These are phyloP conservation scores for Hansenula sp. DNA, from an alignment of 1,139 yeast species.

Conservation along the genomic window DNA sequence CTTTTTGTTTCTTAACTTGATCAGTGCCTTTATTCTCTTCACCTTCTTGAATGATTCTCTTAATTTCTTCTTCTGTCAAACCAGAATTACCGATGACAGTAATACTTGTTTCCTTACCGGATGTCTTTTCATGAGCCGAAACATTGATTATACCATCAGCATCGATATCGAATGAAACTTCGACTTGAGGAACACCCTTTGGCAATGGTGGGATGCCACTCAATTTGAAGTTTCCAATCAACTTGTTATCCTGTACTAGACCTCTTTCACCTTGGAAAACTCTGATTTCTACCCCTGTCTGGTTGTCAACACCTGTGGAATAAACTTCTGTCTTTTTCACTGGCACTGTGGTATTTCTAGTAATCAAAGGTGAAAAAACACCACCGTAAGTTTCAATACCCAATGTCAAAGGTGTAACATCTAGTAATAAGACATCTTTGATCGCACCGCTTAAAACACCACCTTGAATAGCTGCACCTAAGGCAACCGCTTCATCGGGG, in stretches of 20 bases:
- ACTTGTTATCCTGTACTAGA: conserved; percentile 65
- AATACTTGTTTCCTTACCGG: conserved; percentile 51
- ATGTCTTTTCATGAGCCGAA: conserved; percentile 63
- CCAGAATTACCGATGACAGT: conserved; percentile 72
- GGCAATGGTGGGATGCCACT: conserved; percentile 67
- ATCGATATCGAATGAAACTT: conserved; percentile 71
- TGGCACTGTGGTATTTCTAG: conserved; percentile 75
- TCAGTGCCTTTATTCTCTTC: conserved; percentile 23
- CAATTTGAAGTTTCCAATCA: conserved; percentile 69
- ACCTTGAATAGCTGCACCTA: conserved; percentile 85
- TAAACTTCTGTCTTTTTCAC: conserved; percentile 67
- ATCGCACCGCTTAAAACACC: conserved; percentile 70
- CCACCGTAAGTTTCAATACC: conserved; percentile 87
- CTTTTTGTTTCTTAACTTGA: conserved; percentile 21
- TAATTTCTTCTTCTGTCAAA: conserved; percentile 59
- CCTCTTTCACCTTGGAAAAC: conserved; percentile 81
- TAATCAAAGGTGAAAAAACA: conserved; percentile 69
- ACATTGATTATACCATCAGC: conserved; percentile 83
- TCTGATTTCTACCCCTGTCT: conserved; percentile 73
- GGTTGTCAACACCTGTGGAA: conserved; percentile 85
- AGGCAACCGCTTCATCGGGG: conserved; percentile 83
- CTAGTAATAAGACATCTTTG: conserved; percentile 62
- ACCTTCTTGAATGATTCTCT: conserved; percentile 49
- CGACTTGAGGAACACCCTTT: conserved; percentile 76
- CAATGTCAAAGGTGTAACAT: conserved; percentile 74